phyloP scores from a whole-genome alignment of 176 grass and related monocot species.

The Coix lacrymajobi region DNA sequence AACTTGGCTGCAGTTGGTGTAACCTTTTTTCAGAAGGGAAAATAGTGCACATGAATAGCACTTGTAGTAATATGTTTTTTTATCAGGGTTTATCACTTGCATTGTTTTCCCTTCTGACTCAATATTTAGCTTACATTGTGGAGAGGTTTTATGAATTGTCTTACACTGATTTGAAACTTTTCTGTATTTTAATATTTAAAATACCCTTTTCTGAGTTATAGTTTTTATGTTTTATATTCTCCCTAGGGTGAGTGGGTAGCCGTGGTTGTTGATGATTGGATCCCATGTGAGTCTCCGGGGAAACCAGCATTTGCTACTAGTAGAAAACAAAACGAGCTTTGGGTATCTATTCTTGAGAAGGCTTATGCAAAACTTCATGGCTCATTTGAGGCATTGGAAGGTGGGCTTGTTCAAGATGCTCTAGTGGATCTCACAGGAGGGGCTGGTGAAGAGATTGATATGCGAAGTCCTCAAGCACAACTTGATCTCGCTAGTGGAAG shows the following conservation, averaged over 20 bases:
- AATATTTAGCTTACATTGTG: background rate
- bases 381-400: slow-evolving; percentile 96
- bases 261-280: slow-evolving; percentile 99
- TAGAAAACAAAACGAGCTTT: slow-evolving; percentile 87
- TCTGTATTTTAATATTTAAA: background rate
- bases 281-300: slow-evolving; percentile 87
- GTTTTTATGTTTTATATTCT: slow-evolving; percentile 16
- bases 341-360: slow-evolving; percentile 97
- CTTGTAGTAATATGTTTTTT: slow-evolving; percentile 5
- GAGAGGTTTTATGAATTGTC: background rate
- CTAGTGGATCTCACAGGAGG: slow-evolving; percentile 97
- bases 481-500: slow-evolving; percentile 96
- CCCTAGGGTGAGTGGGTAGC: slow-evolving; percentile 94
- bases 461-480: slow-evolving; percentile 86
- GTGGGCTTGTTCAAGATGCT: slow-evolving; percentile 99
- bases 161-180: slow-evolving; percentile 4
- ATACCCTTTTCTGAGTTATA: background rate
- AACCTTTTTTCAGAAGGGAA: background rate
- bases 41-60: background rate
- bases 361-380: slow-evolving; percentile 99
- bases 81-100: background rate
- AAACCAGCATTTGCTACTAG: slow-evolving; percentile 97
- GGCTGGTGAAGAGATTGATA: slow-evolving; percentile 99
- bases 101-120: slow-evolving; percentile 3
- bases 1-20: background rate